phyloP scores from a whole-genome alignment of 257 asterid species.

The Nicotiana paniculata region DNA sequence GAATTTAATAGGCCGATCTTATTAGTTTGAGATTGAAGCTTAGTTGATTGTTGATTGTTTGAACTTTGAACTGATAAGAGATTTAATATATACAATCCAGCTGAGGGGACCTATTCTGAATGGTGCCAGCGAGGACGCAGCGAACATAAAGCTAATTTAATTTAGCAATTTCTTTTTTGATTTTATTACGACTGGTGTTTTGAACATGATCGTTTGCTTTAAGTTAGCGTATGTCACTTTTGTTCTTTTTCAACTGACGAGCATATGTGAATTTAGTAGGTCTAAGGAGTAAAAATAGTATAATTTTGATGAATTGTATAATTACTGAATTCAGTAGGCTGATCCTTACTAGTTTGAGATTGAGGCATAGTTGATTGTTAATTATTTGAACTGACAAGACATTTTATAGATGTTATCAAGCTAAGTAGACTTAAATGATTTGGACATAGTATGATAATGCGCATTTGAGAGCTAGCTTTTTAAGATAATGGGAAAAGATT shows the following conservation, averaged over 20 bases:
- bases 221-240: neutral
- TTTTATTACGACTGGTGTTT: no score
- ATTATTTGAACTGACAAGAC: no score
- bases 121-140: no score
- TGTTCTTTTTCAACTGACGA: neutral
- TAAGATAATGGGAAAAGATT: neutral
- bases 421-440: neutral
- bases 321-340: neutral
- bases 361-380: no score
- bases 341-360: no score
- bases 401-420: neutral
- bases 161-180: neutral
- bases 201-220: no score
- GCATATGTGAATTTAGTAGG: neutral
- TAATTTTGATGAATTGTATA: neutral
- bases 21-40: neutral
- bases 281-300: neutral
- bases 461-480: neutral
- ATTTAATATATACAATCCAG: no score
- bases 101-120: no score
- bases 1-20: neutral
- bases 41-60: neutral
- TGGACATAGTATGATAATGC: neutral
- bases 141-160: no score
- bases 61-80: no score